Evolutionary conservation across 805 yeast genomes (phyloP).

Genomic region (Starmerella vaccinii): DNA sequence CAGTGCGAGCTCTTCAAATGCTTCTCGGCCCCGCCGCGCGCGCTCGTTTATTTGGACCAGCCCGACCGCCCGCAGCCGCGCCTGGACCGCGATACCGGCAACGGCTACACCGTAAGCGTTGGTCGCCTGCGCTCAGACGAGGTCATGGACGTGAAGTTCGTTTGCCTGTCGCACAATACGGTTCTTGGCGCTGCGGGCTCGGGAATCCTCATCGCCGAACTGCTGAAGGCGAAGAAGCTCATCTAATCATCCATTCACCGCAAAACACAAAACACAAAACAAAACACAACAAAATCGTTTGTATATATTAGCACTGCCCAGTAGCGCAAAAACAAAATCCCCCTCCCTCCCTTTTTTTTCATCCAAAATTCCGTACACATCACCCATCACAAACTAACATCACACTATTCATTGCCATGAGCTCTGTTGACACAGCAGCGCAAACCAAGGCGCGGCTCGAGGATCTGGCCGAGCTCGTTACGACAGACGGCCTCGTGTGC

Average conservation of each 20-base stretch:
- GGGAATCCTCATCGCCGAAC: slow-evolving; percentile 90
- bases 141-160: slow-evolving; percentile 89
- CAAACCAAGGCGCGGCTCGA: too few species aligned
- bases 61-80: slow-evolving; percentile 95
- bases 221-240: slow-evolving; percentile 63
- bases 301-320: neutral
- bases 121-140: slow-evolving; percentile 93
- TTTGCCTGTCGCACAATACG: slow-evolving; percentile 93
- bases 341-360: too few species aligned
- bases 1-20: slow-evolving; percentile 75
- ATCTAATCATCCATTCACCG: too few species aligned
- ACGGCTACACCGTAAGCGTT: slow-evolving; percentile 87
- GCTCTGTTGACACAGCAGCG: too few species aligned
- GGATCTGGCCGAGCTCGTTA: neutral
- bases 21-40: slow-evolving; percentile 83
- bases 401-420: too few species aligned
- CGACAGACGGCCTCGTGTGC: neutral
- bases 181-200: slow-evolving; percentile 98
- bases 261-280: neutral
- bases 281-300: neutral
- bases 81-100: slow-evolving; percentile 89
- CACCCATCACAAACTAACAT: too few species aligned
- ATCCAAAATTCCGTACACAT: too few species aligned
- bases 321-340: neutral
- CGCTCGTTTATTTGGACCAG: slow-evolving; percentile 86